These are phyloP conservation scores for Gossypium armourianum DNA, from an alignment of 441 rosid genomes.

Conservation along the genomic window DNA sequence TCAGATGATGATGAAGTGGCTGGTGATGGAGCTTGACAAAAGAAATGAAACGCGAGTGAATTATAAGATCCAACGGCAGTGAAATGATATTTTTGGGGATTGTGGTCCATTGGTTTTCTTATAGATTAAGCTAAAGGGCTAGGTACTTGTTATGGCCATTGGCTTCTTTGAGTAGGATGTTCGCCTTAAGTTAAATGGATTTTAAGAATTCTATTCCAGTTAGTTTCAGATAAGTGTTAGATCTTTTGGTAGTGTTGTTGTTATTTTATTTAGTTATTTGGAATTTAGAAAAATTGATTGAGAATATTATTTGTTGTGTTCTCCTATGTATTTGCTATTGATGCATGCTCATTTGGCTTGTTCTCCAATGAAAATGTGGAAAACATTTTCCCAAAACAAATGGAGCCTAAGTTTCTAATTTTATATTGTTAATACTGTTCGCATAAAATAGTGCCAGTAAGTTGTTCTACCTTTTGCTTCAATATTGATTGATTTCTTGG, in stretches of 20 bases:
- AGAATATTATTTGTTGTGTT: neutral
- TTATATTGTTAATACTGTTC: neutral
- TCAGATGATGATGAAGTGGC: neutral
- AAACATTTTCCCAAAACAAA: neutral
- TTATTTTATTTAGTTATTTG: neutral
- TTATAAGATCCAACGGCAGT: neutral
- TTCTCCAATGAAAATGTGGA: neutral
- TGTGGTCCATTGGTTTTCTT: neutral
- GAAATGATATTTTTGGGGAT: neutral
- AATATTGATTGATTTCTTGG: conserved; percentile 15
- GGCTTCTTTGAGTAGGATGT: neutral
- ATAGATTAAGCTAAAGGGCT: neutral
- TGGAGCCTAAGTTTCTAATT: neutral
- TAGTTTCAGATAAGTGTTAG: neutral
- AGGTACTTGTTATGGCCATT: neutral
- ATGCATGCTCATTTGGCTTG: neutral
- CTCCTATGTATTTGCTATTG: neutral
- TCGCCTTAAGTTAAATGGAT: neutral
- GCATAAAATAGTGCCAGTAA: neutral
- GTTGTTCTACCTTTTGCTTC: conserved; percentile 1
- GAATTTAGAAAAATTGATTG: neutral
- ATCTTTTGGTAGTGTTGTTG: neutral
- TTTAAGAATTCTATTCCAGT: neutral
- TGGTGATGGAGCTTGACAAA: neutral
- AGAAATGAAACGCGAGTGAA: neutral